These are phyloP conservation scores for Aegilops umbellulata DNA, from an alignment of 176 grass and related monocot species.

Conservation along the genomic window DNA sequence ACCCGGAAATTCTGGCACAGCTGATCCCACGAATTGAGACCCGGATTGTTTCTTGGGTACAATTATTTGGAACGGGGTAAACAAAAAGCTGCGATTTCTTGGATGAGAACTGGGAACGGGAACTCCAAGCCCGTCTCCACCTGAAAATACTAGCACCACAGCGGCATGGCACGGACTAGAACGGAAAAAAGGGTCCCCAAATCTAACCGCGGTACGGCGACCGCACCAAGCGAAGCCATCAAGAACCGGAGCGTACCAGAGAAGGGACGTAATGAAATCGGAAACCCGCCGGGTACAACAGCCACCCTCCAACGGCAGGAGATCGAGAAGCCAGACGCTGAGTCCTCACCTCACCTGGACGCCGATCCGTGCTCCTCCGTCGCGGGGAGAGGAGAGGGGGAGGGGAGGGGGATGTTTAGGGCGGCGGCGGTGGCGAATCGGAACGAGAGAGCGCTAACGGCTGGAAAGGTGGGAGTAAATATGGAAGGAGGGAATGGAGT, in stretches of 20 bases:
- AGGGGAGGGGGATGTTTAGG: not conserved
- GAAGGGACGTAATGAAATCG: not conserved
- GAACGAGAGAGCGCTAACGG: not conserved
- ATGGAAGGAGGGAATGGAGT: not conserved
- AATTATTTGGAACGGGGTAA: not conserved
- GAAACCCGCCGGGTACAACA: not conserved
- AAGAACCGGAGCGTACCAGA: constrained; percentile 5
- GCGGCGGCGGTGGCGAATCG: constrained; percentile 11
- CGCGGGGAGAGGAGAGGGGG: not conserved
- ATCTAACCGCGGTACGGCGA: not conserved
- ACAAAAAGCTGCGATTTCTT: not conserved
- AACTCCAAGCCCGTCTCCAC: not conserved
- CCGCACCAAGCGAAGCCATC: not conserved
- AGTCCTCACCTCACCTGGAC: constrained; percentile 11
- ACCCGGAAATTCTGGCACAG: not conserved
- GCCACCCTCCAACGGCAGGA: not conserved
- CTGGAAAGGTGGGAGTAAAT: constrained; percentile 24
- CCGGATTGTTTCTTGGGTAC: not conserved
- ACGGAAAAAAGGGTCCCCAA: not conserved
- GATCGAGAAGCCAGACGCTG: not conserved
- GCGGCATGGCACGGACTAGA: not conserved
- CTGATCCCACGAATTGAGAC: not conserved
- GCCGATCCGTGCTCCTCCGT: not conserved
- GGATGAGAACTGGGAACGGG: not conserved
- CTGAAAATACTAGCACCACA: not conserved